Evolutionary conservation across 2,329 filamentous ascomycete species (phyloP).

Genomic region (Xenoacremonium recifei): DNA sequence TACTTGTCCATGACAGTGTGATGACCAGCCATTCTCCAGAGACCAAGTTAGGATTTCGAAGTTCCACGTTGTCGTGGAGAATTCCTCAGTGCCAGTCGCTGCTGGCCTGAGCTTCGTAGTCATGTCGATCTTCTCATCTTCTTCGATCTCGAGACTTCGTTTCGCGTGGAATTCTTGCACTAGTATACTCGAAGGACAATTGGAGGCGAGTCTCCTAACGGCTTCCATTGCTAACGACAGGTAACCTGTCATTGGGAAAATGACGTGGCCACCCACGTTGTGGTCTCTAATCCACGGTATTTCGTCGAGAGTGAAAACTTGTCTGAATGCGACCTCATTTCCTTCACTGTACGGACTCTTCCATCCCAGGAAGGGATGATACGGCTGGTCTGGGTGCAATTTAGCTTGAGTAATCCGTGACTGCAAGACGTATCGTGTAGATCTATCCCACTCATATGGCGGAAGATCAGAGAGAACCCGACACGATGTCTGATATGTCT

Average conservation of each 20-base stretch:
- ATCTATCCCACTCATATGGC: slow-evolving; percentile 18
- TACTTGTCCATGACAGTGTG: slow-evolving; percentile 22
- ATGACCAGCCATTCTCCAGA: slow-evolving; percentile 17
- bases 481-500: slow-evolving; percentile 11
- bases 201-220: slow-evolving; percentile 3
- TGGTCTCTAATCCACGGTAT: slow-evolving; percentile 47
- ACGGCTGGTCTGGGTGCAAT: slow-evolving; percentile 28
- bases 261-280: slow-evolving; percentile 23
- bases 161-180: slow-evolving; percentile 18
- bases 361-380: slow-evolving; percentile 30
- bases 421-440: slow-evolving; percentile 38
- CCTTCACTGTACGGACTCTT: slow-evolving; percentile 11
- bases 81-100: slow-evolving; percentile 9
- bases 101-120: slow-evolving; percentile 22
- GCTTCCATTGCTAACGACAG: slow-evolving; percentile 7
- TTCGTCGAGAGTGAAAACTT: slow-evolving; percentile 34
- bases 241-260: slow-evolving; percentile 22
- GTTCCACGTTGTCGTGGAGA: slow-evolving; percentile 17
- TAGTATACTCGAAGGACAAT: slow-evolving; percentile 2
- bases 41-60: slow-evolving; percentile 25
- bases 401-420: slow-evolving; percentile 39
- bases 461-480: slow-evolving; percentile 14
- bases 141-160: slow-evolving; percentile 23
- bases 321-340: slow-evolving; percentile 32
- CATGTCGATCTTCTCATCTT: slow-evolving; percentile 26